These are phyloP conservation scores for Tremella mesenterica DNA, from an alignment of 768 basidiomycete genomes.

Conservation along the genomic window DNA sequence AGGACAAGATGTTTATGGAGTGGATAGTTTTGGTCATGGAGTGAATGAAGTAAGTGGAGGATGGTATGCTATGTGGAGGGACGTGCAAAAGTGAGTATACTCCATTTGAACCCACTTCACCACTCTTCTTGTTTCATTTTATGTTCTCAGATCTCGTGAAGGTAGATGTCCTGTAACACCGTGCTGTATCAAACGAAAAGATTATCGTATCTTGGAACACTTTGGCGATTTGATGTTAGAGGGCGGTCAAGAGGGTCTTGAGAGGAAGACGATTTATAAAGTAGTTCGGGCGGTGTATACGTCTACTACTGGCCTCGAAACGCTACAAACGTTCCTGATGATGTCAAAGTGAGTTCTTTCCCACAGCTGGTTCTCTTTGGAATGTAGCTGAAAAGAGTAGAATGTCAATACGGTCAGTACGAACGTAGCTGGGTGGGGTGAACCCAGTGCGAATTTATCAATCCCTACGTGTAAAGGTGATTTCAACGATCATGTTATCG, in stretches of 20 bases:
- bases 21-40: slow-evolving; percentile 17
- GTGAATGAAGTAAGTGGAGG: slow-evolving; percentile 51
- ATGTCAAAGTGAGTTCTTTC: slow-evolving; percentile 46
- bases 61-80: slow-evolving; percentile 50
- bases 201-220: no score
- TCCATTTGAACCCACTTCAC: no score
- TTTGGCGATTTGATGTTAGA: no score
- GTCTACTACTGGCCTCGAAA: slow-evolving; percentile 59
- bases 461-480: slow-evolving; percentile 31
- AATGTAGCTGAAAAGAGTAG: no score
- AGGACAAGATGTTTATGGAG: slow-evolving; percentile 27
- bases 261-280: not conserved
- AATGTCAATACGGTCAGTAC: slow-evolving; percentile 21
- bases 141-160: not conserved
- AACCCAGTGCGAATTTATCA: slow-evolving; percentile 38
- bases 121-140: no score
- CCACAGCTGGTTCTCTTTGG: slow-evolving; percentile 18
- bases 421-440: slow-evolving; percentile 34
- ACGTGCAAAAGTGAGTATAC: slow-evolving; percentile 29
- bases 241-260: no score
- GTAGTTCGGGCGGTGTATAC: slow-evolving; percentile 48
- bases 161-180: no score
- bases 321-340: slow-evolving; percentile 48
- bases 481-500: slow-evolving; percentile 50
- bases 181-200: no score